Base-by-base conservation (phyloP, 176 grass and related monocot species). In the Carex littledalei region DNA sequence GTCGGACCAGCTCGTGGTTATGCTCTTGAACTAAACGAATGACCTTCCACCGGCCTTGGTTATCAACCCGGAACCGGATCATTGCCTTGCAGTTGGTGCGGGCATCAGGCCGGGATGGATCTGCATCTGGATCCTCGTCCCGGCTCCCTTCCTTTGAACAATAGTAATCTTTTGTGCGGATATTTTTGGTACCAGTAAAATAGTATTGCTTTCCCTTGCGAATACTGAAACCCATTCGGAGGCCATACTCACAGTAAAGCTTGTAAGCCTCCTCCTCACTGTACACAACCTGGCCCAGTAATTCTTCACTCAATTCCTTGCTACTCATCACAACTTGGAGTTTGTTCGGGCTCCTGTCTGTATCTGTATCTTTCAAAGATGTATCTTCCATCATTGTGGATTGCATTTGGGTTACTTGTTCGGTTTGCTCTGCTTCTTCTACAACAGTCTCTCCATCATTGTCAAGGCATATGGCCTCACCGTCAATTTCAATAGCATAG, bases 211-310 rank as follows among this genome's bases (percentile, higher is more conserved):
- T 96, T 60, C 94, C 94, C 35, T 93, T 96, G 17, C 94, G 79
- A 58, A 96, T 90, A 80, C 94, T 96, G 78, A 96, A 96, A 62
- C 94, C 94, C 94, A 93, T 91, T 63, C 89, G 86, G 17, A 89
- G 91, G 13, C 91, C 94, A 74, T 96, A 91, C 34, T 93, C 91
- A 17, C 91, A 93, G 70, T 93, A 96, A 55, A 96, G 63, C 60
- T 88, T 93, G 79, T 96, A 96, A 59, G 94, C 94, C 82, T 96
- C 91, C 81, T 96, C 91, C 86, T 96, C 94, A 47, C 93, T 95
- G 76, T 95, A 84, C 8, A 89, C 87, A 43, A 90, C 68, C 88
- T 84, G 89, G 67, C 81, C 91, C 9, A 86, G 85, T 59, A 95
- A 89, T 66, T 92, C 93, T 84, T 95, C 90, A 49, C 87, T 92